phyloP scores from a whole-genome alignment of 805 yeast genomes.

The Nakazawaea molendinolei region DNA sequence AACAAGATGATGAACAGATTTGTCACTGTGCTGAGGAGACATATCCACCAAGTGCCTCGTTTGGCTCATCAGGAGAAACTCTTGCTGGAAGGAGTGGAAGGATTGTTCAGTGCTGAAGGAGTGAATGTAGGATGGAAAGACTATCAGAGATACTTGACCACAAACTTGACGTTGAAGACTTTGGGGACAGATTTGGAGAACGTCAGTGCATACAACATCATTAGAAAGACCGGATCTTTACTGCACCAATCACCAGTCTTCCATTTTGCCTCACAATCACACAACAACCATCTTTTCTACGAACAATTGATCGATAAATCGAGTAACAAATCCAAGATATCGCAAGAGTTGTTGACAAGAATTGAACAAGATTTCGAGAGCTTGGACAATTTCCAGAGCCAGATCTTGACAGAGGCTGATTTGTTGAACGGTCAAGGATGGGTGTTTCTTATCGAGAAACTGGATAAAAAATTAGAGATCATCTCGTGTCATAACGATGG shows the following conservation, averaged over 20 bases:
- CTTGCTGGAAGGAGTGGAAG: slow-evolving; percentile 46
- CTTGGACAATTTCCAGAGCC: slow-evolving; percentile 44
- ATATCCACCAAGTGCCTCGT: slow-evolving; percentile 59
- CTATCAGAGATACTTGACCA: slow-evolving; percentile 61
- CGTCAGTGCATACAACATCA: slow-evolving; percentile 65
- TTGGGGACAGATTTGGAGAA: slow-evolving; percentile 77
- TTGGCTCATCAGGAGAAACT: slow-evolving; percentile 36
- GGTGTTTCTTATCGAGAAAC: slow-evolving; percentile 63
- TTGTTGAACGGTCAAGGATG: slow-evolving; percentile 63
- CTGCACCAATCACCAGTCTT: slow-evolving; percentile 63
- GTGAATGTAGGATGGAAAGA: slow-evolving; percentile 75
- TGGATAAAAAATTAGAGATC: slow-evolving; percentile 50
- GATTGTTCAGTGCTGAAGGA: slow-evolving; percentile 59
- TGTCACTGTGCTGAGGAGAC: slow-evolving; percentile 19
- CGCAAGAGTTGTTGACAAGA: slow-evolving; percentile 21
- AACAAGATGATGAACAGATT: slow-evolving; percentile 1
- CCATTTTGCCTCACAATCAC: slow-evolving; percentile 86
- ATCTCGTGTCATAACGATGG: slow-evolving; percentile 65
- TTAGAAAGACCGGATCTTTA: slow-evolving; percentile 59
- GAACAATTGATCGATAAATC: slow-evolving; percentile 40
- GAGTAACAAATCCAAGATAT: slow-evolving; percentile 8
- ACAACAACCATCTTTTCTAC: slow-evolving; percentile 86
- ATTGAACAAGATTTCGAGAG: slow-evolving; percentile 33
- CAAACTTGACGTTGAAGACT: slow-evolving; percentile 56
- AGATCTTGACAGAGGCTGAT: slow-evolving; percentile 45